These are phyloP conservation scores for Exophiala bonariae DNA, from an alignment of 2,329 filamentous ascomycete genomes.

Conservation along the genomic window DNA sequence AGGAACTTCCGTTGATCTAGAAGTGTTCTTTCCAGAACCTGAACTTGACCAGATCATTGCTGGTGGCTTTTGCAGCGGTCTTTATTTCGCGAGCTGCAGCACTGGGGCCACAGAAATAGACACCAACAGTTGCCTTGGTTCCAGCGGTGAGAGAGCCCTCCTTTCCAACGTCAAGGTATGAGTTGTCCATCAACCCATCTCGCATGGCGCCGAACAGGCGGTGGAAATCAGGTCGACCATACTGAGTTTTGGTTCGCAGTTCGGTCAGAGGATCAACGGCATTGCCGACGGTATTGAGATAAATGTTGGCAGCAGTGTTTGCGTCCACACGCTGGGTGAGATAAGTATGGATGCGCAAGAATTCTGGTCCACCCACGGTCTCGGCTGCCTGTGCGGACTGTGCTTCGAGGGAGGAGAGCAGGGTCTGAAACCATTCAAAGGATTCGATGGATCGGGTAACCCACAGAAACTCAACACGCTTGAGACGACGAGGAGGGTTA, in stretches of 20 bases:
- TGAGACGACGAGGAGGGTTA: slow-evolving; percentile 83
- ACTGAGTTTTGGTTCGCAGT: slow-evolving; percentile 85
- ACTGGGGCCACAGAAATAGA: slow-evolving; percentile 96
- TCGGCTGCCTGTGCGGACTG: slow-evolving; percentile 74
- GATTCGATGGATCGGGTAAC: slow-evolving; percentile 93
- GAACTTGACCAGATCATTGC: slow-evolving; percentile 79
- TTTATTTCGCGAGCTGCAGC: slow-evolving; percentile 78
- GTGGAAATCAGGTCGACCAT: slow-evolving; percentile 86
- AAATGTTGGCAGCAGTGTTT: slow-evolving; percentile 94
- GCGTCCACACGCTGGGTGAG: slow-evolving; percentile 90
- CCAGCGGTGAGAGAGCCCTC: slow-evolving; percentile 70
- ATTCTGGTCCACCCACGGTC: slow-evolving; percentile 61
- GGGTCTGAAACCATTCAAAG: slow-evolving; percentile 98
- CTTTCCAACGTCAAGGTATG: slow-evolving; percentile 81
- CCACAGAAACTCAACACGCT: slow-evolving; percentile 98
- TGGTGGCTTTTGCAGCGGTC: slow-evolving; percentile 72
- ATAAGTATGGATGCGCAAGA: slow-evolving; percentile 97
- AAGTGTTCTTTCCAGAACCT: slow-evolving; percentile 98
- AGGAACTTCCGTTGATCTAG: slow-evolving; percentile 26
- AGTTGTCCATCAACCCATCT: slow-evolving; percentile 79
- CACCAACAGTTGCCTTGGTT: slow-evolving; percentile 62
- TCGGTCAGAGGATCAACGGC: slow-evolving; percentile 90
- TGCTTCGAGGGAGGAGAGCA: slow-evolving; percentile 84
- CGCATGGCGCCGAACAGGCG: slow-evolving; percentile 81
- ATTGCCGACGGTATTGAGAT: slow-evolving; percentile 89